Percentiles rank a stretch among this genome's conserved stretches.
These are phyloP conservation scores for Cadophora malorum DNA, from an alignment of 2,329 filamentous ascomycete genomes.

Conservation along the genomic window DNA sequence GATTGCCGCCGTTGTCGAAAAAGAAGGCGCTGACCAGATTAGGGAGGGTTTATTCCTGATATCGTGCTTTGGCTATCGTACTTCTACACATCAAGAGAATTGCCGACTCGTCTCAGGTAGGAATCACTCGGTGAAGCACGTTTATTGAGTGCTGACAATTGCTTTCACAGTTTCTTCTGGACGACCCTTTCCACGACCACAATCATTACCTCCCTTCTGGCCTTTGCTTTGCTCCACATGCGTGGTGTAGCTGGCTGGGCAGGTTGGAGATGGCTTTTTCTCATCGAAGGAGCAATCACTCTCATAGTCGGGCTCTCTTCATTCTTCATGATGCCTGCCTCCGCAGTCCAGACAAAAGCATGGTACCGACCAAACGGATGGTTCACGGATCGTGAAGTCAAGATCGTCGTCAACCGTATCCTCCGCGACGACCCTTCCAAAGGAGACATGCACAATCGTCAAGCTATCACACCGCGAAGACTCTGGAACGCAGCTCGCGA, in stretches of 20 bases:
- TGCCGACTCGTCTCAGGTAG: slow-evolving; percentile 27
- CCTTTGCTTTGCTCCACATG: slow-evolving; percentile 60
- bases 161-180: slow-evolving; percentile 70
- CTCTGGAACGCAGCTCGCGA: slow-evolving; percentile 61
- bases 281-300: slow-evolving; percentile 63
- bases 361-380: slow-evolving; percentile 65
- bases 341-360: slow-evolving; percentile 62
- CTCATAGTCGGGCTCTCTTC: slow-evolving; percentile 58
- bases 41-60: slow-evolving; percentile 68
- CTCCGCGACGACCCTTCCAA: slow-evolving; percentile 56
- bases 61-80: slow-evolving; percentile 74
- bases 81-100: slow-evolving; percentile 69
- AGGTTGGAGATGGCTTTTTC: slow-evolving; percentile 61
- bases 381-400: slow-evolving; percentile 68
- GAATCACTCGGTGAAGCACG: neutral
- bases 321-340: slow-evolving; percentile 64
- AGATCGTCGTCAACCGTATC: slow-evolving; percentile 70
- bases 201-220: slow-evolving; percentile 58
- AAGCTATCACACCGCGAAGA: slow-evolving; percentile 57
- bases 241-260: slow-evolving; percentile 56
- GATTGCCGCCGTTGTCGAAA: too few relatives aligned
- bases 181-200: slow-evolving; percentile 57
- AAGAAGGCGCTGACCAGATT: neutral
- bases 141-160: neutral
- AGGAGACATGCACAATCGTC: slow-evolving; percentile 65